Base-by-base conservation (phyloP, 768 basidiomycete species). In the Macrolepiota fuliginosa region DNA sequence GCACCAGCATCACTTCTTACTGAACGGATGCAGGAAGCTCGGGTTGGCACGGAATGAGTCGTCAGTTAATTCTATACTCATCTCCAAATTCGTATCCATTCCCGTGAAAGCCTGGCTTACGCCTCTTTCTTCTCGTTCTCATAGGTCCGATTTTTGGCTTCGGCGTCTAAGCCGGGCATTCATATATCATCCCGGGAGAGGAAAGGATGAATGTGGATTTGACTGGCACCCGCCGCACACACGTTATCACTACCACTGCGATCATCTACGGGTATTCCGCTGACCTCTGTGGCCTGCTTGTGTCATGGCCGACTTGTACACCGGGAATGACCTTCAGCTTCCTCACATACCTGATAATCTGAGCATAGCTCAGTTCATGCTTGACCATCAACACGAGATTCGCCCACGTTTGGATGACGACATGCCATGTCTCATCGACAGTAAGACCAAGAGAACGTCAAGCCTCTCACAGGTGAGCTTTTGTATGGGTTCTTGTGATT, bases 311-410 rank as follows among this genome's bases (percentile, higher is more conserved):
- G 69, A 69, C 47, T 69, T 76, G 56, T 67, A 68, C 55, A 58
- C 64, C 63, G 25, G 55, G 13, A 64, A 68, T n/a, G 70, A 65
- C 51, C 52, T 64, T 42, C 58, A 72, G 12, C 67, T 81, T 51
- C 74, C 75, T 55, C 65, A 66, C 40, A 79, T 85, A 50, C 86
- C 86, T n/a, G 82, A 85, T 56, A 71, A 85, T 70, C 67, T 86
- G 24, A 83, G 81, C 4, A 68, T 87, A 1, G 77, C 84, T 0
- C 82, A 85, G 62, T 87, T 87, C 64, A 77, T 87, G 69, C 72
- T 87, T 27, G 80, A 85, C 62, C 74, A 73, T 24, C 69, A 77
- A 49, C 83, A 84, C 56, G 74, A 77, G 1, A 61, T 81, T 42
- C 74, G 73, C n/a, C 81, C 83, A 9, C 37, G 50, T 0, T 56